Evolutionary conservation across 2,329 filamentous ascomycete genomes (phyloP), one percentile per base, ranked within the genome.

Genomic region (Pseudogymnoascus pannorum): DNA sequence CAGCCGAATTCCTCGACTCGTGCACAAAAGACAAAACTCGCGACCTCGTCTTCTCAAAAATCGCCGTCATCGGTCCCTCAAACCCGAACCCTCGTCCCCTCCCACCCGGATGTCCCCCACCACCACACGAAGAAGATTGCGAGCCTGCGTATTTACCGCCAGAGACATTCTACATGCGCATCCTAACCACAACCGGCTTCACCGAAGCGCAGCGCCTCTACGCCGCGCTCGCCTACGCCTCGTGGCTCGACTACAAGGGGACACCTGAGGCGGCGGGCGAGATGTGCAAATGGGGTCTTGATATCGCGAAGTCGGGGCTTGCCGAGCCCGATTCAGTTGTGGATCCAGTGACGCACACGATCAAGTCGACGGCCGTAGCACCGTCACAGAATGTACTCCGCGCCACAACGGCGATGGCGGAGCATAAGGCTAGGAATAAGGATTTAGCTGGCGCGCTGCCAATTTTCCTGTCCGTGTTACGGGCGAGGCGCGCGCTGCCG

Each of bases 391-490:
- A 97, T 69, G 73, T 96, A 1, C 78, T 97, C 44, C 81, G 81
- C 22, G 83, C 88, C 2, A 82, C 91, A 36, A 96, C 91, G 0
- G 87, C 88, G 11, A 78, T 95, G 1, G 92, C 89, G 3, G 87
- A 87, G 12, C 89, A 94, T 75, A 84, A 87, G 66, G 93, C 92
- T 5, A 81, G 85, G 48, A 81, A 79, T 61, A 87, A 84, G 16
- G 82, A 92, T 66, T 71, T 91, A 16, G 74, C 83, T 5, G 75
- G 80, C 3, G 91, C 93, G 1, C 81, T 97, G 1, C 90, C 93
- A 2, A 89, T 96, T 59, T 88, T 96, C 69, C 80, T 96, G 40
- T 96, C 92, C 26, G 78, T 96, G 48, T 85, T 97, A 9, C 86
- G 90, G 66, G 89, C 91, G 7, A 86, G 91, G 22, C 86, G 89